Percentiles rank a stretch among this genome's conserved stretches.
Evolutionary conservation across 192 early-diverging fungal species (phyloP).

Genomic region (Chytriomyces hyalinus): DNA sequence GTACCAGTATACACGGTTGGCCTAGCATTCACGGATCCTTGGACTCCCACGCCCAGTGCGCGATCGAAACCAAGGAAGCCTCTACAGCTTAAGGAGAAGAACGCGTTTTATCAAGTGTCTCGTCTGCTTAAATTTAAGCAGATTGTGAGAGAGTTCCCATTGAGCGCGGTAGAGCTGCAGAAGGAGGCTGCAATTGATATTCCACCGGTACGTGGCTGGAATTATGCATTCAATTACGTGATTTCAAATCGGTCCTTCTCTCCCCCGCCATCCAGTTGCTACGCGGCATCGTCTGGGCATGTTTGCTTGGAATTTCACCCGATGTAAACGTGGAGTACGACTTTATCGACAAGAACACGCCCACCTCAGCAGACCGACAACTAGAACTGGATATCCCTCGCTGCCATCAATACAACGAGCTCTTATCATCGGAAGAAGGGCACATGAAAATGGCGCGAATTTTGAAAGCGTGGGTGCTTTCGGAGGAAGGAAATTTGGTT

Average conservation of each 20-base stretch:
- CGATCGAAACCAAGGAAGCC: neutral
- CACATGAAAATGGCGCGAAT: conserved; percentile 41
- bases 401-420: conserved; percentile 49
- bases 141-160: conserved; percentile 14
- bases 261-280: conserved; percentile 2
- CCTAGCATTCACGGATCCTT: neutral
- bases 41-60: neutral
- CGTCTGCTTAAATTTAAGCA: conserved; percentile 17
- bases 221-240: neutral
- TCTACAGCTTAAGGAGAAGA: conserved; percentile 20
- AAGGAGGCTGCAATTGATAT: conserved; percentile 18
- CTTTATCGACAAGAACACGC: neutral
- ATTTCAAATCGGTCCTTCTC: neutral
- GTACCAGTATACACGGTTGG: neutral
- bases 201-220: conserved; percentile 8
- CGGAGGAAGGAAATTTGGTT: conserved; percentile 57
- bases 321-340: conserved; percentile 9
- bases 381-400: conserved; percentile 36
- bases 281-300: conserved; percentile 16
- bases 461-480: conserved; percentile 42
- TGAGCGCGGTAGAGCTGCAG: neutral
- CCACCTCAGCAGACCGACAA: conserved; percentile 32
- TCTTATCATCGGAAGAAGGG: conserved; percentile 38
- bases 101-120: conserved; percentile 13
- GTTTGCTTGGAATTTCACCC: conserved; percentile 1